phyloP scores from a whole-genome alignment of 176 grass and related monocot genomes.

The Eragrostis nindensis region DNA sequence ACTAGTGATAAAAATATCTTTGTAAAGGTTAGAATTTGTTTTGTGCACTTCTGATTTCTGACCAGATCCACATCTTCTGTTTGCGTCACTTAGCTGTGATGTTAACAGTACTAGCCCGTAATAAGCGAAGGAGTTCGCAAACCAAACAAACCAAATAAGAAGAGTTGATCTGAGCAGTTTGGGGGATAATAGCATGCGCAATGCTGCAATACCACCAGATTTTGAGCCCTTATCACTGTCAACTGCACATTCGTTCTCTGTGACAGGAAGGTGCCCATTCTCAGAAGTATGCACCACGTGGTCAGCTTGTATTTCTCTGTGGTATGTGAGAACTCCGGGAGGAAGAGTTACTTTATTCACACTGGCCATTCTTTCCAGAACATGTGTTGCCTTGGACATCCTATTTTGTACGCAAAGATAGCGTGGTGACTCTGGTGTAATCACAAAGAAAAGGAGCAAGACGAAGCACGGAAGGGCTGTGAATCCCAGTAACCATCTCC shows the following conservation, averaged over 20 bases:
- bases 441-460: slow-evolving; percentile 63
- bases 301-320: slow-evolving; percentile 36
- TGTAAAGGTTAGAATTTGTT: slow-evolving; percentile 52
- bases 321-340: slow-evolving; percentile 63
- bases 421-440: slow-evolving; percentile 75
- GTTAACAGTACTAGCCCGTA: slow-evolving; percentile 81
- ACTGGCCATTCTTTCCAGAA: slow-evolving; percentile 71
- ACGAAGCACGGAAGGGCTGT: slow-evolving; percentile 72
- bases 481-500: slow-evolving; percentile 80
- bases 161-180: slow-evolving; percentile 73
- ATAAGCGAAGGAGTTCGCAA: slow-evolving; percentile 84
- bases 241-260: slow-evolving; percentile 27
- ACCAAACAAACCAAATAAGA: slow-evolving; percentile 83
- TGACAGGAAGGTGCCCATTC: slow-evolving; percentile 41
- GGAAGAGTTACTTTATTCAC: slow-evolving; percentile 61
- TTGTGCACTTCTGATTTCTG: slow-evolving; percentile 8
- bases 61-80: slow-evolving; percentile 51
- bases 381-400: slow-evolving; percentile 54
- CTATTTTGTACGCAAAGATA: slow-evolving; percentile 70
- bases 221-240: slow-evolving; percentile 40
- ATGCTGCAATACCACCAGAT: slow-evolving; percentile 37
- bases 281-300: slow-evolving; percentile 40
- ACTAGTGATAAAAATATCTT: slow-evolving; percentile 76
- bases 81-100: slow-evolving; percentile 55
- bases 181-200: slow-evolving; percentile 57